phyloP scores from a whole-genome alignment of 441 rosid species.

The Omphalea diandra region DNA sequence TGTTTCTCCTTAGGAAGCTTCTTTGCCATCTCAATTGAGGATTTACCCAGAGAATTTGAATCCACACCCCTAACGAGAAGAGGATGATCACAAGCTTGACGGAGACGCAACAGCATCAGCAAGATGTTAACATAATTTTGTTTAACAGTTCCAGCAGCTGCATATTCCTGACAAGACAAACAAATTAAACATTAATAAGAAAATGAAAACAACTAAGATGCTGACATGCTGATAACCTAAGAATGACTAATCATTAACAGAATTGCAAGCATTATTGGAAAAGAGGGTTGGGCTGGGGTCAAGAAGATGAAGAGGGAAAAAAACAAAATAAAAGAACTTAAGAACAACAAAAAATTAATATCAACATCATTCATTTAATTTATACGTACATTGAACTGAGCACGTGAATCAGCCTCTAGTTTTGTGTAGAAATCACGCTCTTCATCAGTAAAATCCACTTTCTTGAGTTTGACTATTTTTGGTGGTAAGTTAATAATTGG shows the following conservation, averaged over 20 bases:
- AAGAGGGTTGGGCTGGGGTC: no score
- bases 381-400: conserved; percentile 67
- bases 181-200: conserved; percentile 6
- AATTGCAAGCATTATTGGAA: background rate
- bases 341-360: background rate
- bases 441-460: conserved; percentile 73
- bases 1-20: conserved; percentile 50
- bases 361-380: background rate
- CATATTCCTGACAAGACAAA: conserved; percentile 62
- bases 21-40: conserved; percentile 60
- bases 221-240: background rate
- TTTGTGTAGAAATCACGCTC: conserved; percentile 81
- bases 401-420: conserved; percentile 75
- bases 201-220: background rate
- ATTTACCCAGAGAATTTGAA: conserved; percentile 49
- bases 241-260: background rate
- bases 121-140: conserved; percentile 88
- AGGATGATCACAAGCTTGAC: conserved; percentile 96
- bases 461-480: conserved; percentile 59
- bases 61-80: conserved; percentile 76
- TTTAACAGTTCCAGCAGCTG: conserved; percentile 92
- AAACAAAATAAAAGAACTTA: background rate
- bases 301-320: no score
- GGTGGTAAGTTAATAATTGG: conserved; percentile 83
- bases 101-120: conserved; percentile 93